Evolutionary conservation across 345 rosid species (phyloP), one percentile per base, ranked within the genome.

Genomic region (Xanthoceras sorbifolium): DNA sequence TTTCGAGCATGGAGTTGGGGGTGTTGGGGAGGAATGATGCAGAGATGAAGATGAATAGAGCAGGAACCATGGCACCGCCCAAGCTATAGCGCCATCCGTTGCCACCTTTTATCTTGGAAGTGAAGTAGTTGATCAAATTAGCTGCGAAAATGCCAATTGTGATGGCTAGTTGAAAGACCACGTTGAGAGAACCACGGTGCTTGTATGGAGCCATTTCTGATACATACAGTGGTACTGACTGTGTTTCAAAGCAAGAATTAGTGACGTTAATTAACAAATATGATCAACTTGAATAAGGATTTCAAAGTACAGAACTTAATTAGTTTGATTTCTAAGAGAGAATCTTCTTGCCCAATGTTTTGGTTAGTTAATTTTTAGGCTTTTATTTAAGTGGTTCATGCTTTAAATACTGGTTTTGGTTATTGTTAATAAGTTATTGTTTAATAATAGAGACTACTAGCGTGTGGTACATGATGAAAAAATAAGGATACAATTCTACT

Each of bases 121-220:
- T 54, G 75, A 77, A 78, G 28, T 86, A 89, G 77, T 89, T 87
- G 14, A 85, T 78, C 20, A 87, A 65, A 64, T 87, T 87, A 1
- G 93, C 93, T 11, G 50, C 73, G 6, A 86, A 48, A 69, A 89
- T 81, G 14, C 93, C 93, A 17, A 86, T 75, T 12, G 87, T 81
- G 63, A 87, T 83, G 18, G 87, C 77, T 18, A 89, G 73, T 76
- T 87, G 88, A 66, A 82, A 89, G 67, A 84, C 74, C 10, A 85
- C 78, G 83, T 87, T 87, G 50, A 89, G 73, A 1, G 84, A 78
- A 32, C 92, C 92, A 32, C 92, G 74, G 42, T 78, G 74, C 82
- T 86, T 84, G n/a, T 80, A 80, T 0, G 90, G 90, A 11, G 90
- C 89, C 89, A 89, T 87, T 74, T 87, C 92, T 1, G 89, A 87